A percentile compares a stretch with the other conserved stretches of the same genome.
phyloP scores from a whole-genome alignment of 2,329 filamentous ascomycete genomes.

The Colletotrichum plurivorum region DNA sequence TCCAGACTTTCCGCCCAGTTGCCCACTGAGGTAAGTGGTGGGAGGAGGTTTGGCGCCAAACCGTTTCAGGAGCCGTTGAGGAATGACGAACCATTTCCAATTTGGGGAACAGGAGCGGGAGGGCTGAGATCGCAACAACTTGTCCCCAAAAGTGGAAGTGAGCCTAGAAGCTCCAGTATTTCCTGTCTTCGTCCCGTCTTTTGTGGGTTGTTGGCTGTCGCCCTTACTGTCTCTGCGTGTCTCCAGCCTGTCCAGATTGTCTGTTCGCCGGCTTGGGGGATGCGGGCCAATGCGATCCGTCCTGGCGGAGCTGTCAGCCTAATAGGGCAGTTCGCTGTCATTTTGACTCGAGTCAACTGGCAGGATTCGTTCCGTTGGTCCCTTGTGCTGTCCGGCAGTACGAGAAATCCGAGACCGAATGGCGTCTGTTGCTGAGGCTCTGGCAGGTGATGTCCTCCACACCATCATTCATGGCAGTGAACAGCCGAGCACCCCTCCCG shows the following conservation, averaged over 20 bases:
- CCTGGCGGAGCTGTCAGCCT: slow-evolving; percentile 8
- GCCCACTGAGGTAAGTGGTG: slow-evolving; percentile 15
- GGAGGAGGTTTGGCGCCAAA: slow-evolving; percentile 5
- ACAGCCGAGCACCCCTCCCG: background rate
- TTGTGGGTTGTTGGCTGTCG: slow-evolving; percentile 9
- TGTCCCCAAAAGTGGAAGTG: slow-evolving; percentile 3
- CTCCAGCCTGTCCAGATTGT: slow-evolving; percentile 1
- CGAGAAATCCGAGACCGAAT: slow-evolving; percentile 16
- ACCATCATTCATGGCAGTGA: background rate
- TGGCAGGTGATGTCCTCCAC: background rate
- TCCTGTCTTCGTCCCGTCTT: slow-evolving; percentile 23
- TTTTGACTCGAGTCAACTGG: slow-evolving; percentile 2
- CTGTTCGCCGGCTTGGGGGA: slow-evolving; percentile 20
- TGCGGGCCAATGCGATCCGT: slow-evolving; percentile 1
- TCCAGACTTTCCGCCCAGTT: slow-evolving; percentile 18
- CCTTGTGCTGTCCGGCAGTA: background rate
- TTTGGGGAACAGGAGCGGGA: background rate
- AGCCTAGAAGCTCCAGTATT: background rate
- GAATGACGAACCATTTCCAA: slow-evolving; percentile 22
- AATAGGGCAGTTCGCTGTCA: slow-evolving; percentile 18
- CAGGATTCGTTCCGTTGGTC: background rate
- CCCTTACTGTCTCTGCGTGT: background rate
- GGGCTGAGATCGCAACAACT: slow-evolving; percentile 8
- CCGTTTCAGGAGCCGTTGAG: slow-evolving; percentile 35
- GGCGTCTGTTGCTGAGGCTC: background rate